Evolutionary conservation across 2,329 filamentous ascomycete species (phyloP).

Genomic region (Ceratocystiopsis brevicomis): DNA sequence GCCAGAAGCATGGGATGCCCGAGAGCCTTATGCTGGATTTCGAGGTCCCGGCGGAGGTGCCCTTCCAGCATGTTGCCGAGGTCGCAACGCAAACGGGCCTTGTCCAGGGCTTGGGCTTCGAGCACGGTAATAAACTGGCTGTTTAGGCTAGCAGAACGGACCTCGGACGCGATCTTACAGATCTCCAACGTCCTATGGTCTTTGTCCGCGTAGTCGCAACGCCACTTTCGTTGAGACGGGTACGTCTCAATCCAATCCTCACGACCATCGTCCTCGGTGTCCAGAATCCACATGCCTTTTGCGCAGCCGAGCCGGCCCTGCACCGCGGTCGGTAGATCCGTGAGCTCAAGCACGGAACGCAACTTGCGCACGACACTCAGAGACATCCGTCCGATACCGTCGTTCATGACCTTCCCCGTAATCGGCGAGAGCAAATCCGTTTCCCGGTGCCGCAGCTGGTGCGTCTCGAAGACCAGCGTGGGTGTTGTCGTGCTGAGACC

Average conservation of each 20-base stretch:
- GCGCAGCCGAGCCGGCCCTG: conserved; percentile 54
- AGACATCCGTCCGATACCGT: conserved; percentile 49
- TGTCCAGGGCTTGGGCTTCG: conserved; percentile 34
- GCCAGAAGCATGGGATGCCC: conserved; percentile 29
- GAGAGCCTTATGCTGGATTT: conserved; percentile 31
- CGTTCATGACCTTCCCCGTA: conserved; percentile 35
- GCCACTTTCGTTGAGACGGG: conserved; percentile 51
- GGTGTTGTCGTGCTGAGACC: conserved; percentile 33
- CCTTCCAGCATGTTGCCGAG: conserved; percentile 31
- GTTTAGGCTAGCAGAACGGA: conserved; percentile 39
- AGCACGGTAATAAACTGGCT: conserved; percentile 51
- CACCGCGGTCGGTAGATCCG: conserved; percentile 40
- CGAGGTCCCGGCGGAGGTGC: conserved; percentile 32
- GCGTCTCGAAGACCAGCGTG: conserved; percentile 24
- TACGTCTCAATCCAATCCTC: conserved; percentile 47
- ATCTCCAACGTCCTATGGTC: conserved; percentile 48
- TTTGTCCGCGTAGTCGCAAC: conserved; percentile 26
- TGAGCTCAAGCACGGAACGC: conserved; percentile 28
- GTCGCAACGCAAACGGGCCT: conserved; percentile 22
- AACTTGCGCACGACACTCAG: conserved; percentile 35
- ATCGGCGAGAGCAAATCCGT: conserved; percentile 21
- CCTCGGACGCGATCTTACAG: conserved; percentile 25
- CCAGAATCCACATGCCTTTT: conserved; percentile 58
- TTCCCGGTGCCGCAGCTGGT: conserved; percentile 24
- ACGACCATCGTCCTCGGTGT: conserved; percentile 26